These are phyloP conservation scores for Lasiodiplodia theobromae DNA, from an alignment of 2,329 filamentous ascomycete species.

Conservation along the genomic window DNA sequence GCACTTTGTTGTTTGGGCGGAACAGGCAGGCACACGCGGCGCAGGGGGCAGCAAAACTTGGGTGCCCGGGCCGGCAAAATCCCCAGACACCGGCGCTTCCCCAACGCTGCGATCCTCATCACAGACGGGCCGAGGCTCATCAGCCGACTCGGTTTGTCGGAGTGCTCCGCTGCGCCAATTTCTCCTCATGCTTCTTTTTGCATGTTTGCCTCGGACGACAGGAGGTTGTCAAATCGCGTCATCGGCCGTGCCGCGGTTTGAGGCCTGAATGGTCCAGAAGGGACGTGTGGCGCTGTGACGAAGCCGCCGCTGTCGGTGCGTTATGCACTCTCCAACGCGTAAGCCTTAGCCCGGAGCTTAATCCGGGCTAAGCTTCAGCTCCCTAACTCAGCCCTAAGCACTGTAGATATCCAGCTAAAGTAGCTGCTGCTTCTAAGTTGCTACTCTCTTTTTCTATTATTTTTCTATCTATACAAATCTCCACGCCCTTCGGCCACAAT, in stretches of 20 bases:
- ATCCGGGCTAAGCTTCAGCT: constrained; percentile 2
- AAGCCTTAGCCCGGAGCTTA: background rate
- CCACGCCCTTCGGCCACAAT: background rate
- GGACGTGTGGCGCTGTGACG: background rate
- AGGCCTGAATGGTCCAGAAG: background rate
- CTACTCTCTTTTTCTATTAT: background rate
- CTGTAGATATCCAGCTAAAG: background rate
- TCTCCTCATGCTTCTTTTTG: background rate
- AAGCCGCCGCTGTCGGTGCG: background rate
- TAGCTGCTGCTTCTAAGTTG: background rate
- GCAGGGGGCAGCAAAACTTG: background rate
- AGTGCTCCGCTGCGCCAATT: background rate
- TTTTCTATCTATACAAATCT: background rate
- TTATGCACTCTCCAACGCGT: background rate
- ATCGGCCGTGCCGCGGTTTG: background rate
- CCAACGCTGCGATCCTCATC: background rate
- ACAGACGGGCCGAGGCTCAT: background rate
- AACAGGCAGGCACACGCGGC: background rate
- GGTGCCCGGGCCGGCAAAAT: background rate
- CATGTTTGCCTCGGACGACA: background rate
- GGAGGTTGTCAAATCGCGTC: background rate
- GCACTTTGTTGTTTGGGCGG: background rate
- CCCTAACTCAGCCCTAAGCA: background rate
- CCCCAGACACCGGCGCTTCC: background rate
- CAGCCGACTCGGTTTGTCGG: background rate